Conservation (phyloP, 129 eudicot genomes). For the Ambrosia artemisiifolia region DNA sequence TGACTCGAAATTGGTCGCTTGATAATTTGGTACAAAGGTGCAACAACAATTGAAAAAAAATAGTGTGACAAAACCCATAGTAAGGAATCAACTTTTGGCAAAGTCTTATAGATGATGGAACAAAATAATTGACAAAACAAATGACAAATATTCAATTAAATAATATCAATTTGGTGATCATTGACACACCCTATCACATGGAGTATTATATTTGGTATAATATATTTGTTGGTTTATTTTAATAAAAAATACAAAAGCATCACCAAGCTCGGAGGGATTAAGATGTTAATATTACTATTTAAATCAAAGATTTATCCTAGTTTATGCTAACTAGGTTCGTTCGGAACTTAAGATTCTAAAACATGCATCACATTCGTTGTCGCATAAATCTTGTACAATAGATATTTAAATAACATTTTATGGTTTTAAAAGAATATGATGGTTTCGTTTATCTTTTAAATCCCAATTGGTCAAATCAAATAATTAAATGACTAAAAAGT, state of each 20-base stretch:
- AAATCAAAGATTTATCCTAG: neutral
- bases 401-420: neutral
- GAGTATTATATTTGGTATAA: constrained; percentile 3
- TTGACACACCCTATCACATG: constrained; percentile 19
- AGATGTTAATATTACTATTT: constrained; percentile 22
- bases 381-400: neutral
- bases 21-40: neutral
- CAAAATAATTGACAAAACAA: constrained; percentile 23
- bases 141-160: constrained; percentile 10
- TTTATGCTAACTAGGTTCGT: too few species aligned
- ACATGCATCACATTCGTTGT: constrained; percentile 4
- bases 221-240: neutral
- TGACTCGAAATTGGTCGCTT: neutral
- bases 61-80: constrained; percentile 1
- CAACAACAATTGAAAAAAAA: neutral
- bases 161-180: constrained; percentile 19
- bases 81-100: constrained; percentile 28
- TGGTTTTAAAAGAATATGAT: neutral
- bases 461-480: neutral
- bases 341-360: too few species aligned
- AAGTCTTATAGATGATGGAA: too few species aligned
- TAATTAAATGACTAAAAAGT: neutral
- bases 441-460: neutral
- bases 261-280: constrained; percentile 36
- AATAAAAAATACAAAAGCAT: constrained; percentile 7